phyloP scores from a whole-genome alignment of 2,329 filamentous ascomycete genomes.

The Talaromyces islandicus region DNA sequence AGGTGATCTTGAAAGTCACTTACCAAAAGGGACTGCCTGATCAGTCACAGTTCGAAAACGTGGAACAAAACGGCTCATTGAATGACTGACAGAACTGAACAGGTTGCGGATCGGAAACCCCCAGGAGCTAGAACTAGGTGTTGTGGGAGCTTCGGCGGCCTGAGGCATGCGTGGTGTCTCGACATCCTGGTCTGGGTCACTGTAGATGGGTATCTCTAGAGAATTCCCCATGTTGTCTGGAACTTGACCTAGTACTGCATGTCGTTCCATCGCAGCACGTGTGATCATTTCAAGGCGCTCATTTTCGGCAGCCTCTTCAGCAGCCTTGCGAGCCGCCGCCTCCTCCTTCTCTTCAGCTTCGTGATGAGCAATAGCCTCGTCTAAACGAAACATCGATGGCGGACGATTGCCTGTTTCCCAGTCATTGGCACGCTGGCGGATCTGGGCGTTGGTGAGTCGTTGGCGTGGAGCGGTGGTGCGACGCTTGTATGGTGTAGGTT shows the following conservation, averaged over 20 bases:
- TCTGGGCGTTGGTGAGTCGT: background rate
- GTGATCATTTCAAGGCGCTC: conserved; percentile 1
- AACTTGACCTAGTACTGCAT: conserved; percentile 4
- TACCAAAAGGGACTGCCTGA: conserved; percentile 10
- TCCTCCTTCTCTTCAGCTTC: conserved; percentile 1
- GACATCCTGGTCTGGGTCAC: background rate
- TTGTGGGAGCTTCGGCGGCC: background rate
- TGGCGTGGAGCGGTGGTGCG: conserved; percentile 2
- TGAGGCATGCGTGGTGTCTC: background rate
- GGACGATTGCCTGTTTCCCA: background rate
- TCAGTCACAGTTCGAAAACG: conserved; percentile 1
- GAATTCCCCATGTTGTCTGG: conserved; percentile 1
- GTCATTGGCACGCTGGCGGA: background rate
- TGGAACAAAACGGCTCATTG: conserved; percentile 9
- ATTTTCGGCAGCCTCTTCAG: conserved; percentile 1
- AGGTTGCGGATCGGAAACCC: conserved; percentile 5
- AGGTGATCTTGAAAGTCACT: background rate
- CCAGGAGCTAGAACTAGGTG: conserved; percentile 3
- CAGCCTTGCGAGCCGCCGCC: background rate
- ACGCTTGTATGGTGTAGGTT: background rate
- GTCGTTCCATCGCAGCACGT: conserved; percentile 7
- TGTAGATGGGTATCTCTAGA: conserved; percentile 1
- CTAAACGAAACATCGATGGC: conserved; percentile 5
- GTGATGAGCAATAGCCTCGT: conserved; percentile 2
- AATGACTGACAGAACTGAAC: conserved; percentile 1